Base-by-base conservation (phyloP, 176 grass and related monocot genomes). In the Alopecurus myosuroides region DNA sequence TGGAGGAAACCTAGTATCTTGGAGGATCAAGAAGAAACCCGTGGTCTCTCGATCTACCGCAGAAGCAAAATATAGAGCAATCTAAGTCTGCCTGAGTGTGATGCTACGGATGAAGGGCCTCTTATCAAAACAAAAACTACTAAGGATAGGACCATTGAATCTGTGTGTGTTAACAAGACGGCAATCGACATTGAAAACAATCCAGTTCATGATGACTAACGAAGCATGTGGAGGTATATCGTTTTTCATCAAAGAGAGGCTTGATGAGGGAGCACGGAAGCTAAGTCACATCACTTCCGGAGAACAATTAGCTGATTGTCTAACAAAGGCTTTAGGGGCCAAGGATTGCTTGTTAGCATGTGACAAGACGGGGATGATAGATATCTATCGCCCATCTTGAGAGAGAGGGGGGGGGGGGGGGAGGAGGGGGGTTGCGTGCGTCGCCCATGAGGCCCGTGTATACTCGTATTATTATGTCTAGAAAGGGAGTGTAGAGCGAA, bases 201-300 rank as follows among this genome's bases (percentile, higher is more conserved):
- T 66, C 62, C 10, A 31, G 62, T 66, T 66, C 31, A 35, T 14
- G 7, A 35, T 66, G 62, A 35, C 31, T 7, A 66, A 66, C 1
- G 61, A 34, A 33, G 29, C 61, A 64, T 64, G 46, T 41, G 58
- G 12, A 62, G 58, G 15, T 62, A 62, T 29, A 62, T 62, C 28
- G 58, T 30, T 62, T 66, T 66, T 35, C 62, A 66, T 66, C 62
- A 66, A 66, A 66, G 62, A 66, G 62, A 66, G 62, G 62, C 62
- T 17, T 66, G 62, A 34, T 66, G 62, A 66, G 31, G 17, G 62
- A 31, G 35, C 62, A 66, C 7, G 34, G 62, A 34, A 35, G 62
- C 62, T 66, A 66, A 34, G 62, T 17, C 31, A 66, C 3, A 7
- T 66, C 30, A 62, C 58, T 62, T 31, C 15, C 18, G 23, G 30